phyloP scores from a whole-genome alignment of 2,329 filamentous ascomycete species.

The Cryphonectria japonica region DNA sequence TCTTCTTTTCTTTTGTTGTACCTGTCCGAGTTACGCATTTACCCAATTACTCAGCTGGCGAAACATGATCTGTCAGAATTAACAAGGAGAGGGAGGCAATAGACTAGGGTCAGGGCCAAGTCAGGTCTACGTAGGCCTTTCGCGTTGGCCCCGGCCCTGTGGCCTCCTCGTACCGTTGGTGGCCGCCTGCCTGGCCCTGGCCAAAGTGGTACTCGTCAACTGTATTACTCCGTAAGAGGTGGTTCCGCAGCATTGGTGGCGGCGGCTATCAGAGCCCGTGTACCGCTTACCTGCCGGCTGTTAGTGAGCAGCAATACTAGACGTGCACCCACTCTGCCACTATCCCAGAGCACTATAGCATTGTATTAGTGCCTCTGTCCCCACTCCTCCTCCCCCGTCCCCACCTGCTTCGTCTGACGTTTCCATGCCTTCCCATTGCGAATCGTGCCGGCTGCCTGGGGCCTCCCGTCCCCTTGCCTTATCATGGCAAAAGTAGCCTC shows the following conservation, averaged over 20 bases:
- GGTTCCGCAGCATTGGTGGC: neutral
- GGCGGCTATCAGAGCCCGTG: neutral
- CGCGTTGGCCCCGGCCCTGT: neutral
- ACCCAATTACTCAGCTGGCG: neutral
- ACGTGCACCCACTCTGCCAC: no score
- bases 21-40: neutral
- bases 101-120: neutral
- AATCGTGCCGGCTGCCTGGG: slow-evolving; percentile 19
- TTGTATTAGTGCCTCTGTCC: slow-evolving; percentile 16
- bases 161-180: neutral
- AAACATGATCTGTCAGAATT: slow-evolving; percentile 1
- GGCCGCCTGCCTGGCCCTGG: slow-evolving; percentile 5
- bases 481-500: neutral
- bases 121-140: neutral
- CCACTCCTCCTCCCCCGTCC: neutral
- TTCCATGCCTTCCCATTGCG: slow-evolving; percentile 15
- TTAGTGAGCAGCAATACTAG: neutral
- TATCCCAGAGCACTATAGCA: neutral
- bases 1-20: neutral
- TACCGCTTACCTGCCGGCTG: slow-evolving; percentile 2
- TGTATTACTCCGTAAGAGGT: neutral
- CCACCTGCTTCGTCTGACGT: slow-evolving; percentile 8
- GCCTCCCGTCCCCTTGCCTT: neutral
- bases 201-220: neutral
- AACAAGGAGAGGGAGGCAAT: neutral